Evolutionary conservation across 352 stramenopile genomes (phyloP).

Genomic region (Pythium phragmitis): DNA sequence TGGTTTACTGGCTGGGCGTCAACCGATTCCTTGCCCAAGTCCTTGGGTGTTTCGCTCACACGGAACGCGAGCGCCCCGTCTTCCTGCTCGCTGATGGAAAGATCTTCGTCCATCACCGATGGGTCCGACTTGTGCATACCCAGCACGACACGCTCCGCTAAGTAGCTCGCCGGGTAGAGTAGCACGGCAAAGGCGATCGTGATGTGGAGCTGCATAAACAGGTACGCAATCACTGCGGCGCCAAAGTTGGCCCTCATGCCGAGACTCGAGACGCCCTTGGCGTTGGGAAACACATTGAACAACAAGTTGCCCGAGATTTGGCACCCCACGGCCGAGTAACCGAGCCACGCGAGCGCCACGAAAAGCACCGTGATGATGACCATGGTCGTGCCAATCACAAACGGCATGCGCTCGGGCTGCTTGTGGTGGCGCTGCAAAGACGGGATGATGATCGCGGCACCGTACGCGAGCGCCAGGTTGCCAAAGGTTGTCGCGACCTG

Average conservation of each 20-base stretch:
- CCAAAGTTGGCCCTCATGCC: conserved; percentile 32
- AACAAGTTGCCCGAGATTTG: conserved; percentile 70
- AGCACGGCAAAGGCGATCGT: conserved; percentile 58
- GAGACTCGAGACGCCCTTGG: conserved; percentile 31
- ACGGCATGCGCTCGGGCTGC: conserved; percentile 58
- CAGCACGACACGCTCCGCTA: conserved; percentile 40
- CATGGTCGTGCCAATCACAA: conserved; percentile 51
- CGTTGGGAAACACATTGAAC: conserved; percentile 58
- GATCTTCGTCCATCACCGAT: conserved; percentile 9
- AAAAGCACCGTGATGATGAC: conserved; percentile 52
- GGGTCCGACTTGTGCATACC: conserved; percentile 46
- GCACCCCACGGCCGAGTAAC: conserved; percentile 57
- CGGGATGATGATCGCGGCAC: conserved; percentile 60
- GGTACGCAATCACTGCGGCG: conserved; percentile 30
- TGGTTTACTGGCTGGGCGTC: conserved; percentile 32
- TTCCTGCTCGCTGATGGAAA: not conserved
- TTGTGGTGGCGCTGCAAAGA: conserved; percentile 60
- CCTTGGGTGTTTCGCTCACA: conserved; percentile 5
- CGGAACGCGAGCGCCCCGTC: conserved; percentile 13
- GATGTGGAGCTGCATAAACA: conserved; percentile 62
- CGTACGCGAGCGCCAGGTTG: conserved; percentile 65
- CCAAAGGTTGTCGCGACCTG: conserved; percentile 59
- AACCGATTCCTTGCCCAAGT: not conserved
- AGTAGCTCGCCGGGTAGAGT: conserved; percentile 53
- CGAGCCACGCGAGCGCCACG: conserved; percentile 39